phyloP scores from a whole-genome alignment of 768 basidiomycete species.

The Lepiota brunneoincarnata region DNA sequence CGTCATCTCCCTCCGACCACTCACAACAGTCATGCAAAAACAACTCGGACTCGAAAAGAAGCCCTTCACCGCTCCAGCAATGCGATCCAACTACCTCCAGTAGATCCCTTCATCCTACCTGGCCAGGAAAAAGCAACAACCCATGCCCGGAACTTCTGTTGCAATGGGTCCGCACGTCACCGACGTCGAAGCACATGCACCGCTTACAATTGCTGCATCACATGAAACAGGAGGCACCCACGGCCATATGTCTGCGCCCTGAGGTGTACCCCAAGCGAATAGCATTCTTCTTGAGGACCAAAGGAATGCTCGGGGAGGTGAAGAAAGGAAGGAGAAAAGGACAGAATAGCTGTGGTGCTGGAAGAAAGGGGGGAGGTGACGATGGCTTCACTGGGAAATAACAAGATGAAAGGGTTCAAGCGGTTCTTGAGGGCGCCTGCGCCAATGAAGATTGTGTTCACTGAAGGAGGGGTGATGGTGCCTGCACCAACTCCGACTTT shows the following conservation, averaged over 20 bases:
- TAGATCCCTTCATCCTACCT: constrained; percentile 40
- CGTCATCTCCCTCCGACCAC: constrained; percentile 8
- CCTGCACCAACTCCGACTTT: neutral
- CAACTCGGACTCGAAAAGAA: too few species aligned
- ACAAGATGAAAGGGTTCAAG: constrained; percentile 70
- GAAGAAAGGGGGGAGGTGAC: constrained; percentile 18
- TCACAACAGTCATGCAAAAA: constrained; percentile 6
- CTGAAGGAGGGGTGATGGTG: constrained; percentile 5
- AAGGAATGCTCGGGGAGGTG: neutral
- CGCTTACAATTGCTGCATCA: constrained; percentile 17
- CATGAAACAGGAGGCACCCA: neutral
- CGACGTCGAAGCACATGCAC: constrained; percentile 18
- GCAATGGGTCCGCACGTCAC: constrained; percentile 42
- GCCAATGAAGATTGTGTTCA: constrained; percentile 55
- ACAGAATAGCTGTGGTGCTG: constrained; percentile 7
- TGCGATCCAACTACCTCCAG: constrained; percentile 6
- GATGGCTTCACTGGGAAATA: constrained; percentile 64
- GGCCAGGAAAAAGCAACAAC: constrained; percentile 60
- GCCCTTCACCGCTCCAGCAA: neutral
- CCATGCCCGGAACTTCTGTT: constrained; percentile 54
- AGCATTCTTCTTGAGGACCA: constrained; percentile 37
- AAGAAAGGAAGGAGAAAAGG: constrained; percentile 3
- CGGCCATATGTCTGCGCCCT: constrained; percentile 16
- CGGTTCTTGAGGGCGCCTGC: constrained; percentile 41
- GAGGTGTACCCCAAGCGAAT: constrained; percentile 39